Conservation (phyloP, 176 grass and related monocot species). For the Eragrostis curvula region DNA sequence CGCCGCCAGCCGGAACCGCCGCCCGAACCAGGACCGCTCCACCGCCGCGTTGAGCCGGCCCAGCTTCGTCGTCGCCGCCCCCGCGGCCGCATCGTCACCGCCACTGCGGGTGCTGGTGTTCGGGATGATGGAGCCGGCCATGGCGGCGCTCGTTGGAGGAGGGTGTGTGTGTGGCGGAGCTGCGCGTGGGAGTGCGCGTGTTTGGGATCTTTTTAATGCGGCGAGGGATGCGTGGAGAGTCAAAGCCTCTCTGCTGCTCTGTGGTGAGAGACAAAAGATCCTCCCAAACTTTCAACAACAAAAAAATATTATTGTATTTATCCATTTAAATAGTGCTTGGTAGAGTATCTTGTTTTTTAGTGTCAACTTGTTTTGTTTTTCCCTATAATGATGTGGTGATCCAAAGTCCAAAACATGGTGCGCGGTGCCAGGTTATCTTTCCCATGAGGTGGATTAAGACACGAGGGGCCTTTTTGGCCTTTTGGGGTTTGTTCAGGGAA, state of each 20-base stretch:
- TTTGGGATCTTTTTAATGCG: slow-evolving; percentile 41
- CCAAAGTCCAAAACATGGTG: not conserved
- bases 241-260: not conserved
- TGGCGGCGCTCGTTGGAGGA: slow-evolving; percentile 31
- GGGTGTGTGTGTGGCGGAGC: not conserved
- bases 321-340: not conserved
- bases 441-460: slow-evolving; percentile 23
- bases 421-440: not conserved
- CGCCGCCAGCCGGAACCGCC: slow-evolving; percentile 42
- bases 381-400: not conserved
- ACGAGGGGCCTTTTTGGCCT: not conserved
- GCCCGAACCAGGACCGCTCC: slow-evolving; percentile 52
- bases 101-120: not conserved
- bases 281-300: not conserved
- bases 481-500: slow-evolving; percentile 23
- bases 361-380: not conserved
- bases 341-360: not conserved
- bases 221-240: not conserved
- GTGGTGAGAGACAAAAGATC: not conserved
- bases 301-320: not conserved
- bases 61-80: slow-evolving; percentile 36
- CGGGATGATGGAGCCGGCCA: slow-evolving; percentile 54
- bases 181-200: not conserved
- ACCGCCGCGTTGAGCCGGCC: slow-evolving; percentile 50
- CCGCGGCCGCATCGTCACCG: not conserved